Evolutionary conservation across 768 basidiomycete species (phyloP).

Genomic region (Mycena latifolia): DNA sequence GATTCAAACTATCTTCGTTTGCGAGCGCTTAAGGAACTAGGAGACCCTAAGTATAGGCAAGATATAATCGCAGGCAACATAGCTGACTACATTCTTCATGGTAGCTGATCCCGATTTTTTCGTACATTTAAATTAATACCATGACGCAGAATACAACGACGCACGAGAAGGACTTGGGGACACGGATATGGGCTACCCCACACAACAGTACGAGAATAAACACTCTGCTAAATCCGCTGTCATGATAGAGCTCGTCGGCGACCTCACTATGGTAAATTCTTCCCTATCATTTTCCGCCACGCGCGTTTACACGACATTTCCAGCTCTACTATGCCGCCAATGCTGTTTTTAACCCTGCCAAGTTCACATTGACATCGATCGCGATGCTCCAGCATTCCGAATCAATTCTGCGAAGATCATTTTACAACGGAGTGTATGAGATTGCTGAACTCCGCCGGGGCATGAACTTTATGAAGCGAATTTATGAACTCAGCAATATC

Average conservation of each 20-base stretch:
- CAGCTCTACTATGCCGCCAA: conserved; percentile 54
- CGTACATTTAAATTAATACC: too few species aligned
- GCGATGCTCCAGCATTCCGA: conserved; percentile 57
- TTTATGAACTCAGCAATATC: conserved; percentile 44
- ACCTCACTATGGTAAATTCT: conserved; percentile 31
- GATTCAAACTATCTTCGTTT: conserved; percentile 46
- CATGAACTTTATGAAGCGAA: conserved; percentile 44
- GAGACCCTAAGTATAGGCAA: conserved; percentile 43
- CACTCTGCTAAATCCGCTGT: conserved; percentile 10
- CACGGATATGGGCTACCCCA: conserved; percentile 1
- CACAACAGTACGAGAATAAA: background rate
- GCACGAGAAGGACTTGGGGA: conserved; percentile 26
- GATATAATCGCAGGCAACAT: conserved; percentile 55
- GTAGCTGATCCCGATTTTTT: background rate
- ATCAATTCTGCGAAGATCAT: conserved; percentile 40
- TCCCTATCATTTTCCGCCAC: background rate
- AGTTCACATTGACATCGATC: conserved; percentile 53
- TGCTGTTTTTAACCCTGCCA: conserved; percentile 46
- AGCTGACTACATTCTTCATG: conserved; percentile 25
- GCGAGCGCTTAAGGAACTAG: conserved; percentile 46
- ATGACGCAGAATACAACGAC: conserved; percentile 29
- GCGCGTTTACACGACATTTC: background rate
- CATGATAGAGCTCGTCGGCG: conserved; percentile 14
- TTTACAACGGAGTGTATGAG: conserved; percentile 37
- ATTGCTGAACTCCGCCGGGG: conserved; percentile 39